These are phyloP conservation scores for Cymodocea nodosa DNA, from an alignment of 116 monocot genomes.

Conservation along the genomic window DNA sequence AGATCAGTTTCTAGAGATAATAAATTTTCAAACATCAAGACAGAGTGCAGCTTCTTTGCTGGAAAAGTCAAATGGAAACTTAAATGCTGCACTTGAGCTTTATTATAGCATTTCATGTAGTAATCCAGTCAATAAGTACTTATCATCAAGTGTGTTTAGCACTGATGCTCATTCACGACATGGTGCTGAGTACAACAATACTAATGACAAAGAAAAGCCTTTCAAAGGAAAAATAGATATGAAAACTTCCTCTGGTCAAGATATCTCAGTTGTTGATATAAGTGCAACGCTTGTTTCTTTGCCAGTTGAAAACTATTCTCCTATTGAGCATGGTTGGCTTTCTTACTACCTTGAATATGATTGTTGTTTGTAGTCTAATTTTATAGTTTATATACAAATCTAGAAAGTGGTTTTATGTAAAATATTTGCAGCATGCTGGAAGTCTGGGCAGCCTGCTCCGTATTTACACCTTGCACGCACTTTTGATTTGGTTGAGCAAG, in stretches of 20 bases:
- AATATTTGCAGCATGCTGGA: conserved; percentile 77
- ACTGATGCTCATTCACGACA: neutral
- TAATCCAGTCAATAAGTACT: conserved; percentile 6
- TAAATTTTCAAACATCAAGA: conserved; percentile 38
- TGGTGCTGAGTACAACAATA: conserved; percentile 8
- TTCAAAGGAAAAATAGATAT: conserved; percentile 8
- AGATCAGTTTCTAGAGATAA: conserved; percentile 64
- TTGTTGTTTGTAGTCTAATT: neutral
- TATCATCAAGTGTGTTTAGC: conserved; percentile 3
- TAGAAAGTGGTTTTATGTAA: neutral
- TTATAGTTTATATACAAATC: neutral
- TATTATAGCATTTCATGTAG: conserved; percentile 26
- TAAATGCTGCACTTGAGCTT: conserved; percentile 65
- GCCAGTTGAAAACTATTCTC: conserved; percentile 77
- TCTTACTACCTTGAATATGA: neutral
- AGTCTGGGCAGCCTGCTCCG: conserved; percentile 72
- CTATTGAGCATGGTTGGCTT: conserved; percentile 64
- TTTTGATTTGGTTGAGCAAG: conserved; percentile 73
- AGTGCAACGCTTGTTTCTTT: conserved; percentile 28
- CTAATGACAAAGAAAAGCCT: conserved; percentile 3
- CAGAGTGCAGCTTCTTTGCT: conserved; percentile 42
- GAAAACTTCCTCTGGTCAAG: conserved; percentile 12
- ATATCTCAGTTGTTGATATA: conserved; percentile 8
- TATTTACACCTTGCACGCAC: conserved; percentile 84
- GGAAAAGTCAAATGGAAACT: conserved; percentile 61